Conservation (phyloP, 1,139 yeast species). For the Candida smagusa region DNA sequence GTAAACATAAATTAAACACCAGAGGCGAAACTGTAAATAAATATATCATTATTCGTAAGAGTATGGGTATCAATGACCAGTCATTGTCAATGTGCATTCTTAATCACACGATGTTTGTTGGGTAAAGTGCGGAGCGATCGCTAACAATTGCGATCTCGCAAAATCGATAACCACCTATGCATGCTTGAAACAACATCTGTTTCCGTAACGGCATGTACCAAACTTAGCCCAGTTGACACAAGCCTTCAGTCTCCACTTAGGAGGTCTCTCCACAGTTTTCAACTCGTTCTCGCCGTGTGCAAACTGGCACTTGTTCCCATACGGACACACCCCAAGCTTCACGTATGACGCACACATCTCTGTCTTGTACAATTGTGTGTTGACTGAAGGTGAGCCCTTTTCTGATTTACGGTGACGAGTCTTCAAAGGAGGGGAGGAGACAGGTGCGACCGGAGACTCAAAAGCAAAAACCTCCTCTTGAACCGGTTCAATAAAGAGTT, state of each 20-base stretch:
- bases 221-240: conserved; percentile 84
- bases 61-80: conserved; percentile 3
- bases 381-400: conserved; percentile 37
- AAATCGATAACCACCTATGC: conserved; percentile 15
- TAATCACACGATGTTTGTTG: conserved; percentile 7
- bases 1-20: background rate
- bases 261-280: conserved; percentile 68
- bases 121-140: no score
- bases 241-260: conserved; percentile 88
- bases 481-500: conserved; percentile 1
- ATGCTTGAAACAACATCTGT: conserved; percentile 89
- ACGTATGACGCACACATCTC: conserved; percentile 82
- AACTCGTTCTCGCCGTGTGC: conserved; percentile 86
- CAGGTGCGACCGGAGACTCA: conserved; percentile 1
- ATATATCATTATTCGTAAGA: conserved; percentile 6
- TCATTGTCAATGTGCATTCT: conserved; percentile 2
- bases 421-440: background rate
- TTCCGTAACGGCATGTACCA: conserved; percentile 86
- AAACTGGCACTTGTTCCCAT: conserved; percentile 89
- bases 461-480: conserved; percentile 2
- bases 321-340: conserved; percentile 75
- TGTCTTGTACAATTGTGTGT: conserved; percentile 80
- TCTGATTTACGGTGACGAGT: conserved; percentile 10
- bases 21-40: background rate
- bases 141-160: no score